These are phyloP conservation scores for Limnanthes douglasii DNA, from an alignment of 345 rosid species.

Conservation along the genomic window DNA sequence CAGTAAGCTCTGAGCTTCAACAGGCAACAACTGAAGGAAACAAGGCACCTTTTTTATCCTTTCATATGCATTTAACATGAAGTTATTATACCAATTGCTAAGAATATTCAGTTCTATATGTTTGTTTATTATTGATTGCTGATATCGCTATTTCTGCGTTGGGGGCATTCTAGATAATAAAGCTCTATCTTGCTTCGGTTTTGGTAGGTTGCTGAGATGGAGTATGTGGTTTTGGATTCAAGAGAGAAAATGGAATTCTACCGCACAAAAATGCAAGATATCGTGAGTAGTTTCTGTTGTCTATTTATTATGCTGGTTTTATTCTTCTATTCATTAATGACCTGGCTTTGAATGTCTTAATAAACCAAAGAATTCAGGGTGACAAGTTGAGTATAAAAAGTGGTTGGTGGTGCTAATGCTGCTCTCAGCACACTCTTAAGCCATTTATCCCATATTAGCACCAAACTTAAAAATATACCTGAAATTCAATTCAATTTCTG, in stretches of 20 bases:
- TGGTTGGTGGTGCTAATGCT: no score
- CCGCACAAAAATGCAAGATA: constrained; percentile 89
- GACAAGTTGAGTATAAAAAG: no score
- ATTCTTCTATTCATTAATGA: background rate
- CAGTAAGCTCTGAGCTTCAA: constrained; percentile 22
- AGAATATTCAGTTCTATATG: constrained; percentile 4
- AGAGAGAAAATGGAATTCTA: constrained; percentile 89
- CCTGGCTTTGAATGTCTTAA: no score
- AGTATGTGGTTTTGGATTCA: constrained; percentile 63
- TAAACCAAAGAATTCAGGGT: no score
- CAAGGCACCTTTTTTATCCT: constrained; percentile 32
- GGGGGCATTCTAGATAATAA: background rate
- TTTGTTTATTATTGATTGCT: constrained; percentile 7
- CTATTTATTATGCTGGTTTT: background rate
- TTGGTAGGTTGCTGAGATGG: constrained; percentile 42
- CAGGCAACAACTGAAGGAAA: constrained; percentile 32
- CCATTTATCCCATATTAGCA: no score
- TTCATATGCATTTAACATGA: background rate
- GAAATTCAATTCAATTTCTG: no score
- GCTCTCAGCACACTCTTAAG: no score
- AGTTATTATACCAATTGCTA: background rate
- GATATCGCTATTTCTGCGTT: constrained; percentile 1
- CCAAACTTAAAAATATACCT: no score
- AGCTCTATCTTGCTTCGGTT: constrained; percentile 4
- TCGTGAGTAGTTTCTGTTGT: constrained; percentile 47